Evolutionary conservation across 176 grass and related monocot genomes (phyloP), one percentile per base, ranked within the genome.

Genomic region (Aegilops tauschii): DNA sequence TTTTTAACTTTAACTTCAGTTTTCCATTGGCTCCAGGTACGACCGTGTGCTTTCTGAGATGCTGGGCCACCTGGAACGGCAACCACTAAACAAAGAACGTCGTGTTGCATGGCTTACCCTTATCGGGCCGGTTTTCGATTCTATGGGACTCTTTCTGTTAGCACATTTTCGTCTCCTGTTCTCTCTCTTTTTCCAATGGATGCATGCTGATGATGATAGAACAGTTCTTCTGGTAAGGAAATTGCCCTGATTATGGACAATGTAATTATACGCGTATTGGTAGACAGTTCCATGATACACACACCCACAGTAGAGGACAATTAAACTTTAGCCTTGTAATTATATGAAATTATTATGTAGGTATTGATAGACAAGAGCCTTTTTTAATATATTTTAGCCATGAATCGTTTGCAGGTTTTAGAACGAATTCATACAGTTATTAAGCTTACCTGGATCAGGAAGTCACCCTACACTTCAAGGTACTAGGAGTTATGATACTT

Each of bases 111-210:
- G 93, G 93, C 92, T 98, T 65, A 74, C 84, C 37, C 90, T 94
- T 79, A 75, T 96, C 40, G 90, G 85, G 9, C 97, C 97, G 61
- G 50, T 98, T 92, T 93, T 98, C 17, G 12, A 94, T 80, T 82
- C 86, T 86, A 96, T 98, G 97, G 92, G 94, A 8, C 80, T 98
- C 28, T 96, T 99, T 61, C 42, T 99, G 63, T 79, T 99, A 40
- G 97, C 92, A 76, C 92, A 98, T 90, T 98, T 98, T 63, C 85
- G 87, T 45, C 93, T 86, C 45, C 85, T 98, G 78, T 96, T 98
- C 79, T 85, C 78, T 81, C 94, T 98, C 75, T 98, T 98, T 84
- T 94, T 96, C 70, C 88, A 91, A 50, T 98, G 94, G 94, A 90
- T 96, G 36, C 97, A 98, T 88, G 80, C 80, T 65, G 94, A 94